Conservation (phyloP, 345 rosid genomes). For the Crucihimalaya himalaica region DNA sequence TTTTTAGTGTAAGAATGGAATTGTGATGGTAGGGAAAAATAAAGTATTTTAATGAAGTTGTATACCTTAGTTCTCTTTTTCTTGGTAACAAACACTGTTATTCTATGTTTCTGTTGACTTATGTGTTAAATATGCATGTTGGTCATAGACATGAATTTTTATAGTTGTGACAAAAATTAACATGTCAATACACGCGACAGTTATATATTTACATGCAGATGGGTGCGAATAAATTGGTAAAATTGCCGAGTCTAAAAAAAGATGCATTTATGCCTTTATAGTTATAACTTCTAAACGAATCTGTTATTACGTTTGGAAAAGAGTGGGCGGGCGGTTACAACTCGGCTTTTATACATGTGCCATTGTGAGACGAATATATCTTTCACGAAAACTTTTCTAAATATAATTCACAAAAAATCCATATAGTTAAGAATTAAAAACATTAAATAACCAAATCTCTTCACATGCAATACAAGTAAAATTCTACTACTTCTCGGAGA, state of each 20-base stretch:
- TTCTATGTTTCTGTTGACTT: neutral
- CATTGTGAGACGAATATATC: slow-evolving; percentile 10
- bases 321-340: slow-evolving; percentile 28
- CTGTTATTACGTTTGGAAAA: slow-evolving; percentile 26
- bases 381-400: neutral
- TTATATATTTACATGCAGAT: slow-evolving; percentile 5
- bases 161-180: neutral
- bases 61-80: neutral
- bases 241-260: slow-evolving; percentile 2
- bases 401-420: neutral
- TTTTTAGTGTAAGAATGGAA: too few relatives aligned
- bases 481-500: neutral
- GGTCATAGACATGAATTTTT: neutral
- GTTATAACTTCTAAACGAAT: slow-evolving; percentile 1
- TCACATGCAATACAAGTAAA: slow-evolving; percentile 8
- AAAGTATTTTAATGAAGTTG: neutral
- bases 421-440: neutral
- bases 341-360: slow-evolving; percentile 1
- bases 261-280: neutral
- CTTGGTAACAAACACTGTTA: neutral
- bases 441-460: slow-evolving; percentile 12
- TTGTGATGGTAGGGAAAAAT: neutral
- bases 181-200: neutral
- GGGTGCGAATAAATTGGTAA: neutral
- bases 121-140: too few relatives aligned